Percentiles rank a stretch among this genome's conserved stretches.
Evolutionary conservation across 139 green algal species (phyloP).

Genomic region (Eudorina sp.): DNA sequence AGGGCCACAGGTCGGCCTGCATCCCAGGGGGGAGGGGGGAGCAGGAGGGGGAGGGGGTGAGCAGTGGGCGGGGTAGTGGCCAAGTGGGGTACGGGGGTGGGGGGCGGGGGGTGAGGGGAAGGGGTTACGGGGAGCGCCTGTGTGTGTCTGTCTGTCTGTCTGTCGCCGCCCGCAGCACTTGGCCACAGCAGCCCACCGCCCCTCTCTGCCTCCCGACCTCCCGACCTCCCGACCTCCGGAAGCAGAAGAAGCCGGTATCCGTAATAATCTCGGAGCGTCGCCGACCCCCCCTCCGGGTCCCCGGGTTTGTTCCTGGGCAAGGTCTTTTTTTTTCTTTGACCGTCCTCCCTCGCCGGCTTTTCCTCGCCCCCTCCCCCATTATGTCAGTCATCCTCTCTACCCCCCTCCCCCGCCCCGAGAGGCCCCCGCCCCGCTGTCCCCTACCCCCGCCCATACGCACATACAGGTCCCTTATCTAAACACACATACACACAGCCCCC

Average conservation of each 20-base stretch:
- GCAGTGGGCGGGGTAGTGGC: background rate
- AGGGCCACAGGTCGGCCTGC: conserved; percentile 35
- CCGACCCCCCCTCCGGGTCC: too few species aligned
- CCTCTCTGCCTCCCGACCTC: too few species aligned
- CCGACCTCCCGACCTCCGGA: too few species aligned
- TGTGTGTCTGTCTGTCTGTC: too few species aligned
- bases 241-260: too few species aligned
- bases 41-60: background rate
- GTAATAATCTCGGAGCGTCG: too few species aligned
- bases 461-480: background rate
- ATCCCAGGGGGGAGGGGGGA: background rate
- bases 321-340: too few species aligned
- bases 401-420: background rate
- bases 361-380: background rate
- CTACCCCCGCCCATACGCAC: background rate
- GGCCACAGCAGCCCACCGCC: too few species aligned
- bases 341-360: background rate
- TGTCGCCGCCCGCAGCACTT: too few species aligned
- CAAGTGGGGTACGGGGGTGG: background rate
- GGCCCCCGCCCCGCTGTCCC: background rate
- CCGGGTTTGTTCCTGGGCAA: too few species aligned
- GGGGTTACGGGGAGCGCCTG: too few species aligned
- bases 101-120: too few species aligned
- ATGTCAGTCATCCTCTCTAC: background rate
- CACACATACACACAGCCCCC: background rate